These are phyloP conservation scores for Fereydounia khargensis DNA, from an alignment of 1,284 basidiomycete species.

Conservation along the genomic window DNA sequence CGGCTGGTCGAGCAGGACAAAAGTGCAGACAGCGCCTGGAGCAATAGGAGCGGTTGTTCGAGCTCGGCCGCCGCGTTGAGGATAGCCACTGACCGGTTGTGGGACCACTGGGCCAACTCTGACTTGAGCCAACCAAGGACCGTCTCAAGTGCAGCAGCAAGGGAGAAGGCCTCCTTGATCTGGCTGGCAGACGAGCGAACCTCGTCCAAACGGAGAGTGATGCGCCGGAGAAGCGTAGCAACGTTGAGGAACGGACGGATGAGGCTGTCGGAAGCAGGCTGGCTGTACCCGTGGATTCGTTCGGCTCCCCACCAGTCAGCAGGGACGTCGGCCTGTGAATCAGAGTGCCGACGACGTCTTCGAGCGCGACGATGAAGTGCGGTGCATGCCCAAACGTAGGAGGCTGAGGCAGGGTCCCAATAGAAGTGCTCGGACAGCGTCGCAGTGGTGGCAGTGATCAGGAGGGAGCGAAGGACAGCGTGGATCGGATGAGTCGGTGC, in stretches of 20 bases:
- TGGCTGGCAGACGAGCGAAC: conserved; percentile 6
- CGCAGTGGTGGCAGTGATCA: conserved; percentile 16
- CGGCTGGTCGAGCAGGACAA: conserved; percentile 18
- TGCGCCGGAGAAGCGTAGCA: conserved; percentile 21
- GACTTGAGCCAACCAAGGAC: conserved; percentile 31
- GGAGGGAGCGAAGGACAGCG: conserved; percentile 18
- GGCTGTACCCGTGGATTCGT: conserved; percentile 22
- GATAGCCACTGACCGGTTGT: conserved; percentile 7
- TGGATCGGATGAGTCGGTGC: conserved; percentile 19
- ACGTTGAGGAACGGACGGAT: conserved; percentile 22
- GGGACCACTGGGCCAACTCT: conserved; percentile 14
- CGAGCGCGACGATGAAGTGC: conserved; percentile 11
- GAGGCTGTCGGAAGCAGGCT: conserved; percentile 20
- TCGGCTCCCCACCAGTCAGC: conserved; percentile 18
- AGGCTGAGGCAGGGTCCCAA: conserved; percentile 21
- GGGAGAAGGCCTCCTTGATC: conserved; percentile 25
- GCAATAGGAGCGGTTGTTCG: conserved; percentile 6
- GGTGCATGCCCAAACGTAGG: conserved; percentile 24
- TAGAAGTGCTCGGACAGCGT: conserved; percentile 32
- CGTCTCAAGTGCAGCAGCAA: conserved; percentile 21
- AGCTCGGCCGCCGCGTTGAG: conserved; percentile 31
- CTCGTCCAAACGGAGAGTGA: conserved; percentile 17
- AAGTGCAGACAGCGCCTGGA: conserved; percentile 19
- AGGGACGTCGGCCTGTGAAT: no score
- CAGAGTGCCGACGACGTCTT: no score